phyloP scores from a whole-genome alignment of 176 grass and related monocot genomes.

The Triticum monococcum region DNA sequence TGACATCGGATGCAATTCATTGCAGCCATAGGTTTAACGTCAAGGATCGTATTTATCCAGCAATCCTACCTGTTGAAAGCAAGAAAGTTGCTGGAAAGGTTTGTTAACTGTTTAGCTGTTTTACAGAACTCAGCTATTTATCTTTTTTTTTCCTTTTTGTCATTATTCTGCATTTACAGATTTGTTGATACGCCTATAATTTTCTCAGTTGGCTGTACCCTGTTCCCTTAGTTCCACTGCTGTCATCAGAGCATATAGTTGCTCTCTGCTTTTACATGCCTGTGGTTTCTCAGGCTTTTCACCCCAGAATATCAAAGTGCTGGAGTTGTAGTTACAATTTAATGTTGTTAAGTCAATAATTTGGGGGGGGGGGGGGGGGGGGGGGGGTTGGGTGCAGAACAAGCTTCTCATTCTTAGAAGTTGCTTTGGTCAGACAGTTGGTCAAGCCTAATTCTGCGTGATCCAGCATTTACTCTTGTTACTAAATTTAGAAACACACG shows the following conservation, averaged over 20 bases:
- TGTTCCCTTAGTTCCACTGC: background rate
- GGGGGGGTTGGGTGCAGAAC: background rate
- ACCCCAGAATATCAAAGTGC: background rate
- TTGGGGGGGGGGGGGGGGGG: background rate
- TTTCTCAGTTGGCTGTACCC: background rate
- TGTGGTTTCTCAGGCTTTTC: background rate
- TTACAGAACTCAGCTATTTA: background rate
- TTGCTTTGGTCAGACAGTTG: background rate
- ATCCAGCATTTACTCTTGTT: background rate
- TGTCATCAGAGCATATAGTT: background rate
- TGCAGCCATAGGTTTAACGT: slow-evolving; percentile 84
- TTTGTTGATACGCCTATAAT: background rate
- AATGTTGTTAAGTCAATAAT: background rate
- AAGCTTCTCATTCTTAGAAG: background rate
- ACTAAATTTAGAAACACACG: background rate
- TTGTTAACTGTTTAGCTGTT: slow-evolving; percentile 6
- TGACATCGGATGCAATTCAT: background rate
- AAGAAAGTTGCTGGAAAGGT: slow-evolving; percentile 82
- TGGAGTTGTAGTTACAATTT: background rate
- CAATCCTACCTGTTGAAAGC: slow-evolving; percentile 72
- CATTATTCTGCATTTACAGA: background rate
- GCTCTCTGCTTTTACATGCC: too few relatives aligned
- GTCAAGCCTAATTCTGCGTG: background rate
- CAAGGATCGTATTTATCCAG: slow-evolving; percentile 89
- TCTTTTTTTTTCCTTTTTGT: background rate